phyloP scores from a whole-genome alignment of 371 early-diverging fungal species.

The Rhizopus delemar region DNA sequence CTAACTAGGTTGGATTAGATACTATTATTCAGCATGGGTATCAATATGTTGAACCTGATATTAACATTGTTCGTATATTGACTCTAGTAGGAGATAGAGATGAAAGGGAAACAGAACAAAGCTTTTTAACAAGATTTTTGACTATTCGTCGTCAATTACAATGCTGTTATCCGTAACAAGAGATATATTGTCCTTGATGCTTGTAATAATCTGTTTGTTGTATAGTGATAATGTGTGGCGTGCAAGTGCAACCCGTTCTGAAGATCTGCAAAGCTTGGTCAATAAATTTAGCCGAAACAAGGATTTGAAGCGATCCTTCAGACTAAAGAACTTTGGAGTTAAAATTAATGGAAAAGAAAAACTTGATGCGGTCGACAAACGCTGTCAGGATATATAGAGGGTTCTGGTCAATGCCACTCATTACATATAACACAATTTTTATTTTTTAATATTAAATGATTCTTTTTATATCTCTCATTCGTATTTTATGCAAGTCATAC shows the following conservation, averaged over 20 bases:
- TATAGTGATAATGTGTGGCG: slow-evolving; percentile 44
- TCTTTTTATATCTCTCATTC: no score
- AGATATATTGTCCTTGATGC: not conserved
- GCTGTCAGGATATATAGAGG: not conserved
- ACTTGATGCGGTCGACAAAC: not conserved
- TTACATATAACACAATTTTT: no score
- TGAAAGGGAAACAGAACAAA: slow-evolving; percentile 26
- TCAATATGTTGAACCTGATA: slow-evolving; percentile 40
- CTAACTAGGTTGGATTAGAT: slow-evolving; percentile 20
- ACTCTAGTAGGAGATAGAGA: slow-evolving; percentile 32
- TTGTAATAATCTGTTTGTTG: not conserved
- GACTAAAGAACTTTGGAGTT: slow-evolving; percentile 16
- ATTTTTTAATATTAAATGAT: no score
- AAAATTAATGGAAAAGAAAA: slow-evolving; percentile 26
- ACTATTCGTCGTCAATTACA: slow-evolving; percentile 35
- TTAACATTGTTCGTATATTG: slow-evolving; percentile 37
- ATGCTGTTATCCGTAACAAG: slow-evolving; percentile 43
- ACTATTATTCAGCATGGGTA: slow-evolving; percentile 49
- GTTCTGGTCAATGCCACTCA: no score
- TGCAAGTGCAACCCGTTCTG: slow-evolving; percentile 34
- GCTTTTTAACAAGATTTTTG: slow-evolving; percentile 36
- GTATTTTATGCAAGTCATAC: no score
- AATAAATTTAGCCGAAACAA: slow-evolving; percentile 28
- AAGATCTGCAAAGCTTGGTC: slow-evolving; percentile 29
- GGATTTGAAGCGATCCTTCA: slow-evolving; percentile 14